A percentile compares a stretch with the other conserved stretches of the same genome.
phyloP scores from a whole-genome alignment of 2,329 filamentous ascomycete genomes.

The Daldinia sp. region DNA sequence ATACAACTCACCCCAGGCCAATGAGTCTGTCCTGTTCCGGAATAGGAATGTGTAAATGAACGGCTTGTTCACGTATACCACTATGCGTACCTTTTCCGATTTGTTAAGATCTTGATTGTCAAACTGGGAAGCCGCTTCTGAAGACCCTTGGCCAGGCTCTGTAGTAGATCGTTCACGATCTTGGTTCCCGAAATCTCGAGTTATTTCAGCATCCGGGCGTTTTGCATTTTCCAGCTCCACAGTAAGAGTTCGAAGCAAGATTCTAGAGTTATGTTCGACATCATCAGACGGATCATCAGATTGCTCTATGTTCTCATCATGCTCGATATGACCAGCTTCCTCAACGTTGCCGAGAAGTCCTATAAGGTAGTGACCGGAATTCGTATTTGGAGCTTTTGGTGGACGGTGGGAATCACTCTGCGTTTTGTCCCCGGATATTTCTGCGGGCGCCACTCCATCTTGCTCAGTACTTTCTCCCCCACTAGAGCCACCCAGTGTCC shows the following conservation, averaged over 20 bases:
- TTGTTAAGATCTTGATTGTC: constrained; percentile 66
- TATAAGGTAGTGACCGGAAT: constrained; percentile 69
- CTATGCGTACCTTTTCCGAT: constrained; percentile 70
- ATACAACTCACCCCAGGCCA: constrained; percentile 68
- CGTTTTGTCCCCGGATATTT: constrained; percentile 19
- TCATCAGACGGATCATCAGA: constrained; percentile 51
- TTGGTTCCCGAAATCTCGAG: constrained; percentile 60
- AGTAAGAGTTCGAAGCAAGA: constrained; percentile 73
- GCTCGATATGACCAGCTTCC: constrained; percentile 53
- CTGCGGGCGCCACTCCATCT: constrained; percentile 21
- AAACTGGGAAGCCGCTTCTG: constrained; percentile 49
- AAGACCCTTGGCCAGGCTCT: constrained; percentile 34
- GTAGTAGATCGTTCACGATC: constrained; percentile 47
- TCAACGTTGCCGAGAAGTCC: constrained; percentile 75
- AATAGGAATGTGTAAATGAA: constrained; percentile 86
- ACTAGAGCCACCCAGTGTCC: constrained; percentile 60
- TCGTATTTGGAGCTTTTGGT: constrained; percentile 33
- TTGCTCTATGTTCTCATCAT: constrained; percentile 48
- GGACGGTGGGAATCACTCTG: constrained; percentile 15
- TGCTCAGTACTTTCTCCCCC: constrained; percentile 33
- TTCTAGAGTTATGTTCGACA: constrained; percentile 63
- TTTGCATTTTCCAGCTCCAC: constrained; percentile 68
- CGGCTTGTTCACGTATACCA: constrained; percentile 79
- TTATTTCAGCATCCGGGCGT: constrained; percentile 59
- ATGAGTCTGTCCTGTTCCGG: constrained; percentile 67